phyloP scores from a whole-genome alignment of 805 yeast species.

The Groenewaldozyma tartarivorans region DNA sequence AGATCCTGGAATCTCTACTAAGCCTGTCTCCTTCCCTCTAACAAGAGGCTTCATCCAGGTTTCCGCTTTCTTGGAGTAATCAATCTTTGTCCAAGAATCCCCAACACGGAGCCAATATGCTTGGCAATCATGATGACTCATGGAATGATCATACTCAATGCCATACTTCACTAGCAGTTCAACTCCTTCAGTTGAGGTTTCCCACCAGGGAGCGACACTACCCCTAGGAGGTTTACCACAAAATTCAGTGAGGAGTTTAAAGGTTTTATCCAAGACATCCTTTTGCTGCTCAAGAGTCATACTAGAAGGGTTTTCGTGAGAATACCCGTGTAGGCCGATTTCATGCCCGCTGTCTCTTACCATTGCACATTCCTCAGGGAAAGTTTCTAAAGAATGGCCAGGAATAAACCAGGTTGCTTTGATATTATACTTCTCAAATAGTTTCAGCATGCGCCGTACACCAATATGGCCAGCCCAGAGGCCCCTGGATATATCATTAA shows the following conservation, averaged over 20 bases:
- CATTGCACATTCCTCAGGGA: conserved; percentile 30
- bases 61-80: conserved; percentile 28
- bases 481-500: conserved; percentile 30
- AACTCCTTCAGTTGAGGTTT: conserved; percentile 28
- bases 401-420: conserved; percentile 33
- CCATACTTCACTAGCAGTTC: conserved; percentile 29
- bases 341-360: conserved; percentile 30
- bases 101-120: conserved; percentile 31
- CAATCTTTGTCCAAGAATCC: conserved; percentile 31
- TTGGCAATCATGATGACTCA: conserved; percentile 31
- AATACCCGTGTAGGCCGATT: conserved; percentile 31
- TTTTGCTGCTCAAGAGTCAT: conserved; percentile 30
- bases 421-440: conserved; percentile 28
- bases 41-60: conserved; percentile 32
- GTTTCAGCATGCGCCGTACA: conserved; percentile 27
- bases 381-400: conserved; percentile 32
- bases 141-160: conserved; percentile 31
- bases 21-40: conserved; percentile 27
- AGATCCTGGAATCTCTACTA: conserved; percentile 31
- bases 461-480: conserved; percentile 32
- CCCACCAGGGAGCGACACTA: conserved; percentile 33
- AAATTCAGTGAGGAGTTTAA: conserved; percentile 27
- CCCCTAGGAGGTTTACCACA: conserved; percentile 31
- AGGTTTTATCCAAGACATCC: conserved; percentile 28
- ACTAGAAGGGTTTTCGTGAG: conserved; percentile 31